Percentiles rank a stretch among this genome's conserved stretches.
phyloP scores from a whole-genome alignment of 257 asterid genomes.

The Solanum pinnatisectum region DNA sequence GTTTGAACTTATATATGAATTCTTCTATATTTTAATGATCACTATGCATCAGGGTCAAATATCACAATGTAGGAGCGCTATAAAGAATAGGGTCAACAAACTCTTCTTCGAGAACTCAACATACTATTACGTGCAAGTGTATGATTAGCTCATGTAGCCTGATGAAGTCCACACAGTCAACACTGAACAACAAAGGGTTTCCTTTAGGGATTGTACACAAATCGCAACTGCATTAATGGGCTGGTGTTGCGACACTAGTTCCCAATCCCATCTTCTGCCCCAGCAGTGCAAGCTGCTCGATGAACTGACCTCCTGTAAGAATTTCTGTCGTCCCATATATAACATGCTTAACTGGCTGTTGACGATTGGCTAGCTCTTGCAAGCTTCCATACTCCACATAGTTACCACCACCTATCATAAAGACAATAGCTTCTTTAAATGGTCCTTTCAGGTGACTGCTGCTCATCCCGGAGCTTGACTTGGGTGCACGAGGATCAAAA shows the following conservation, averaged over 20 bases:
- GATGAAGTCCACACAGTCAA: background rate
- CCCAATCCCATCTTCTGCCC: conserved; percentile 91
- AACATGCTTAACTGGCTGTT: conserved; percentile 68
- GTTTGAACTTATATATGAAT: background rate
- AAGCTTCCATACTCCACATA: conserved; percentile 88
- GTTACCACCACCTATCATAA: conserved; percentile 98
- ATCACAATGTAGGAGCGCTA: background rate
- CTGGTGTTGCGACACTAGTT: conserved; percentile 10
- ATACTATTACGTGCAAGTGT: background rate
- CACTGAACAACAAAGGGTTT: background rate
- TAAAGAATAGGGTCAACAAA: background rate
- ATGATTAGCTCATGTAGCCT: background rate
- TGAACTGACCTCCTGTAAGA: conserved; percentile 85
- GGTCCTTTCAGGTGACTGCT: conserved; percentile 83
- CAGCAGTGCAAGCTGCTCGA: conserved; percentile 69
- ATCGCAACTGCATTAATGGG: conserved; percentile 9
- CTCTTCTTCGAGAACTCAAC: background rate
- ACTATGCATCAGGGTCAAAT: background rate
- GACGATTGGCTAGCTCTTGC: conserved; percentile 61
- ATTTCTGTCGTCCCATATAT: conserved; percentile 91
- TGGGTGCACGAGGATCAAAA: conserved; percentile 91
- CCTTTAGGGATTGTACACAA: background rate
- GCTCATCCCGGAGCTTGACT: conserved; percentile 51
- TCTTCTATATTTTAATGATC: background rate
- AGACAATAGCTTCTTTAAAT: conserved; percentile 87